phyloP scores from a whole-genome alignment of 768 basidiomycete species.

The Agaricus subrufescens region DNA sequence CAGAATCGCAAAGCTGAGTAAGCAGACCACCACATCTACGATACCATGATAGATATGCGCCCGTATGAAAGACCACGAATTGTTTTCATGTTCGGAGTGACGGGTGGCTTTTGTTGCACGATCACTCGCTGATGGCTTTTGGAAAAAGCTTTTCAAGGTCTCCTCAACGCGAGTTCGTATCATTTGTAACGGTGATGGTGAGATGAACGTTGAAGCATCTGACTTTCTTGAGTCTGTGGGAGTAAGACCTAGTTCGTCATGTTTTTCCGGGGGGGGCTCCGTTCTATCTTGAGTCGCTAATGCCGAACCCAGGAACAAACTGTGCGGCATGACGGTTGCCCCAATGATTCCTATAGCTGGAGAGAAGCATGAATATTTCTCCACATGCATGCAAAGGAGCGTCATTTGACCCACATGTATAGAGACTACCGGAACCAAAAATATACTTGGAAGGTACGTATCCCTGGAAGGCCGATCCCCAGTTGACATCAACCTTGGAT shows the following conservation, averaged over 20 bases:
- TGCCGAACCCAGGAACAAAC: slow-evolving; percentile 83
- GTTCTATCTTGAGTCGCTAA: slow-evolving; percentile 82
- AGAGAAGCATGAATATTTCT: background rate
- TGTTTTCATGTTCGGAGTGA: slow-evolving; percentile 56
- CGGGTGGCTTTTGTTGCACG: slow-evolving; percentile 31
- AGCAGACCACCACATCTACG: slow-evolving; percentile 59
- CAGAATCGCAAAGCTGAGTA: slow-evolving; percentile 81
- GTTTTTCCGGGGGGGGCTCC: slow-evolving; percentile 23
- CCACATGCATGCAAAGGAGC: background rate
- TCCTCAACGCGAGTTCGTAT: slow-evolving; percentile 18
- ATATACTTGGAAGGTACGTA: slow-evolving; percentile 69
- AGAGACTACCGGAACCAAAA: slow-evolving; percentile 52
- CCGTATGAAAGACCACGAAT: slow-evolving; percentile 46
- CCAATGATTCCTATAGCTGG: slow-evolving; percentile 69
- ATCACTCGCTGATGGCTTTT: slow-evolving; percentile 28
- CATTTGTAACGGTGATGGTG: slow-evolving; percentile 9
- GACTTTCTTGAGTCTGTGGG: slow-evolving; percentile 16
- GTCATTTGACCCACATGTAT: slow-evolving; percentile 48
- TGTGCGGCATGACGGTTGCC: slow-evolving; percentile 92
- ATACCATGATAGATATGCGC: slow-evolving; percentile 65
- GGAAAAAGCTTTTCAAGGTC: slow-evolving; percentile 29
- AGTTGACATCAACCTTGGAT: slow-evolving; percentile 62
- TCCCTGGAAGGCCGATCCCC: slow-evolving; percentile 71
- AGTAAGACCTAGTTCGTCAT: slow-evolving; percentile 14
- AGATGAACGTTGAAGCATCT: background rate